Conservation (phyloP, 2,329 filamentous ascomycete species). For the Didymella exigua region DNA sequence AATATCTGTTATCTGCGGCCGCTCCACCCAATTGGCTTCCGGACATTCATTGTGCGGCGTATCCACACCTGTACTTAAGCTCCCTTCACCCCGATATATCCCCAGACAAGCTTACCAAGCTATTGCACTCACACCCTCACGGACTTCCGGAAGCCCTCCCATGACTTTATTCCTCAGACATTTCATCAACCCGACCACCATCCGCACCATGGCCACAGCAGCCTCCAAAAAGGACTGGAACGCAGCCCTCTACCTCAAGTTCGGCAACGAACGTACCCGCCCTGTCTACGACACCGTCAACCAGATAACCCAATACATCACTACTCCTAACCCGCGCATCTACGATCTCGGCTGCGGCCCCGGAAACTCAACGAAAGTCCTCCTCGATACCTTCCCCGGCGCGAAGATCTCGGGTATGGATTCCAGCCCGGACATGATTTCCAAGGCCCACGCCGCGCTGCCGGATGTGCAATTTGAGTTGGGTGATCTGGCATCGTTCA, state of each 20-base stretch:
- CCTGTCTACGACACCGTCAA: constrained; percentile 60
- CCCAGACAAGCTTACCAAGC: background rate
- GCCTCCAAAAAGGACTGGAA: constrained; percentile 55
- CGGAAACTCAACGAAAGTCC: constrained; percentile 61
- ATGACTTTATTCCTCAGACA: background rate
- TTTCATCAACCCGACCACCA: background rate
- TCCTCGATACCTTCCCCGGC: constrained; percentile 55
- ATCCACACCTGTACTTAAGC: constrained; percentile 1
- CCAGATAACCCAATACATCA: constrained; percentile 50
- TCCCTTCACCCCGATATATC: background rate
- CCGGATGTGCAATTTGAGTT: constrained; percentile 54
- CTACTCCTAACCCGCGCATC: constrained; percentile 46
- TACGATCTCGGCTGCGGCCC: constrained; percentile 67
- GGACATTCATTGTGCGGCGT: background rate
- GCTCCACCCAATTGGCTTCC: background rate
- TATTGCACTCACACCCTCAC: background rate
- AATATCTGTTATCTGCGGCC: constrained; percentile 4
- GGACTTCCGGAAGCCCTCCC: background rate
- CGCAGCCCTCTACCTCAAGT: constrained; percentile 63
- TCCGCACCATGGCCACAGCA: constrained; percentile 1
- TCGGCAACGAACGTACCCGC: constrained; percentile 59
- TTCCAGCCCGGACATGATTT: constrained; percentile 62
- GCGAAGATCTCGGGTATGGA: constrained; percentile 60
- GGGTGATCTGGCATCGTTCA: constrained; percentile 55
- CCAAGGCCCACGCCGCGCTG: constrained; percentile 49